Base-by-base conservation (phyloP, 345 rosid genomes). In the Brassica rapa region DNA sequence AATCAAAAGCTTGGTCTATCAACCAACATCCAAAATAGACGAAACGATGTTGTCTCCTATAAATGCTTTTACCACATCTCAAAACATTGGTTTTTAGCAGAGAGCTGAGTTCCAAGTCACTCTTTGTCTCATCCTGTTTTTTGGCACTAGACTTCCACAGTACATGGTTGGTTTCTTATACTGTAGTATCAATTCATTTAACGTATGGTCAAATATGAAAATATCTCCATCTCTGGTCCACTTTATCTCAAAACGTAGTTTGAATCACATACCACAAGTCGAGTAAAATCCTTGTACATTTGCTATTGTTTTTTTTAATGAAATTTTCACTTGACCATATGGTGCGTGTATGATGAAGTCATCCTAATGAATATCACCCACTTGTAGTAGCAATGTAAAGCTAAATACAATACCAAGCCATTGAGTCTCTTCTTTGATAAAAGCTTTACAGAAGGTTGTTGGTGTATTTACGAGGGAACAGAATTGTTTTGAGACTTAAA, bases 21-120 rank as follows among this genome's bases (percentile, higher is more conserved):
- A 1, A 35, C 8, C 8, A 35, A 0, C 8, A 7, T 70, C 73
- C 29, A 32, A 55, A 30, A 16, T 12, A 68, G 61, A 29, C 51
- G 30, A 66, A 68, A 56, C 10, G 16, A 35, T 66, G 19, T 11
- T 1, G 10, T 19, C 1, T 21, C 16, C 30, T 32, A 46, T 32
- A 68, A 68, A 62, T 61, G 62, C 24, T 23, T 49, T 32, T 33
- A 70, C 41, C 19, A 69, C 25, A 71, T 84, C 88, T 43, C 83
- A 37, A 41, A 41, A 41, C 49, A 41, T 41, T 41, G 49, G 14
- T 11, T 41, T 37, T 41, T 85, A 86, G 35, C 14, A 72, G 39
- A 88, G 75, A 41, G 92, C 90, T 66, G 89, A 82, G 86, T 85
- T 89, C 23, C 75, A 77, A 2, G 72, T 77, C 29, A 88, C 85